These are phyloP conservation scores for Metrosideros polymorpha DNA, from an alignment of 441 rosid genomes.

Conservation along the genomic window DNA sequence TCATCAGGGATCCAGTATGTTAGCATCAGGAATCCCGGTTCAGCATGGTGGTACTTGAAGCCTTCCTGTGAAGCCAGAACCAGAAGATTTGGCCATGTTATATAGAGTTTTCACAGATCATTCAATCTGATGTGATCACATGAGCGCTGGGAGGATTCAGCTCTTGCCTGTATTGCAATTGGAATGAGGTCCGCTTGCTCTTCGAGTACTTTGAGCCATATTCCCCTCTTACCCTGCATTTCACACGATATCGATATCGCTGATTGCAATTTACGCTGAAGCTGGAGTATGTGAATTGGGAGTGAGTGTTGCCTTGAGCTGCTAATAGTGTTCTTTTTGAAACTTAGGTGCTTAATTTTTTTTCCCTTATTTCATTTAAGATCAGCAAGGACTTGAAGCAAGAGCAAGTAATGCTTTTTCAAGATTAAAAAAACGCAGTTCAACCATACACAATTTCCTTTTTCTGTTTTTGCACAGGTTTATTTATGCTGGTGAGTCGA, in stretches of 20 bases:
- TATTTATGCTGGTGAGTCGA: background rate
- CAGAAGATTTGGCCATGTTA: background rate
- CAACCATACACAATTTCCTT: background rate
- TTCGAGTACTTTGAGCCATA: conserved; percentile 30
- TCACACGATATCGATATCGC: background rate
- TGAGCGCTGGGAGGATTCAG: background rate
- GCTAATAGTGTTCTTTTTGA: background rate
- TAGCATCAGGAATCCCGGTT: conserved; percentile 30
- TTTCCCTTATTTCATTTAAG: background rate
- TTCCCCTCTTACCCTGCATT: conserved; percentile 32
- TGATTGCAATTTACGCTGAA: background rate
- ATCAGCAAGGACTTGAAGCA: background rate
- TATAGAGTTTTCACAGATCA: background rate
- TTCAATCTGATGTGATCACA: background rate
- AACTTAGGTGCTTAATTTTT: background rate
- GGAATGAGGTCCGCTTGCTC: conserved; percentile 29
- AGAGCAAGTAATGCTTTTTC: background rate
- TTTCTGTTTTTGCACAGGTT: background rate
- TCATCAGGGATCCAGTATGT: conserved; percentile 32
- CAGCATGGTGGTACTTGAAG: conserved; percentile 35
- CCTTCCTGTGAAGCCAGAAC: conserved; percentile 22
- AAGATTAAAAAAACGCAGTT: background rate
- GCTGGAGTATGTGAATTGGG: background rate
- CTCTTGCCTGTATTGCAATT: conserved; percentile 31
- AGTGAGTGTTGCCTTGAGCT: background rate